Percentiles rank a stretch among this genome's conserved stretches.
Evolutionary conservation across 2,329 filamentous ascomycete genomes (phyloP).

Genomic region (Paecilomyces sp.): DNA sequence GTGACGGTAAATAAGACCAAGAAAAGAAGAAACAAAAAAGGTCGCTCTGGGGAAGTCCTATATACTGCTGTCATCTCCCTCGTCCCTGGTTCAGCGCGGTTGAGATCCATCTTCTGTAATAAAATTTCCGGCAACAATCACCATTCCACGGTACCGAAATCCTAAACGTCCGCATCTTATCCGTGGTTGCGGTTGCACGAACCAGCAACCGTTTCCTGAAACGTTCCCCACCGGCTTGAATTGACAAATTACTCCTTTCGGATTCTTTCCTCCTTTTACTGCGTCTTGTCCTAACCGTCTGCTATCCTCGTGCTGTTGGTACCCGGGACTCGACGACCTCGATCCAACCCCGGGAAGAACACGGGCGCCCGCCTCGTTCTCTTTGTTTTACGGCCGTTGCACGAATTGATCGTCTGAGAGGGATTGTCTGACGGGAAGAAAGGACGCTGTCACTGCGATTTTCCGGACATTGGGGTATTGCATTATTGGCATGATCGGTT

Average conservation of each 20-base stretch:
- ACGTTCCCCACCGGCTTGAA: constrained; percentile 12
- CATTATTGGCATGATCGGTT: neutral
- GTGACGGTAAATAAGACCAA: neutral
- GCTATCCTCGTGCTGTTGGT: neutral
- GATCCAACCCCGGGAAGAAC: neutral
- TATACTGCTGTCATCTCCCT: neutral
- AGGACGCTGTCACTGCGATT: neutral
- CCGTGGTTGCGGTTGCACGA: neutral
- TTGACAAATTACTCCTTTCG: constrained; percentile 30
- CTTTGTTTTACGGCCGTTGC: neutral
- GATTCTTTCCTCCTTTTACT: constrained; percentile 12
- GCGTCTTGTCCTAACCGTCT: constrained; percentile 7
- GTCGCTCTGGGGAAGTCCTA: too few relatives aligned
- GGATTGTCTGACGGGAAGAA: neutral
- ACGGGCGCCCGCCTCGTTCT: neutral
- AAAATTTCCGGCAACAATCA: neutral
- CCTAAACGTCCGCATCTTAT: neutral
- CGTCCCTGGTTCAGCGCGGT: neutral
- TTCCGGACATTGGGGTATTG: neutral
- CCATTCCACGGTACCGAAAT: neutral
- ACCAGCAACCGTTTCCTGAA: neutral
- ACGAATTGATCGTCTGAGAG: neutral
- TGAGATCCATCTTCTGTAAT: neutral
- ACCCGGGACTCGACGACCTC: neutral
- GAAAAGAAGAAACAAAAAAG: neutral